Base-by-base conservation (phyloP, 2,329 filamentous ascomycete species). In the Apiospora saccharicola region DNA sequence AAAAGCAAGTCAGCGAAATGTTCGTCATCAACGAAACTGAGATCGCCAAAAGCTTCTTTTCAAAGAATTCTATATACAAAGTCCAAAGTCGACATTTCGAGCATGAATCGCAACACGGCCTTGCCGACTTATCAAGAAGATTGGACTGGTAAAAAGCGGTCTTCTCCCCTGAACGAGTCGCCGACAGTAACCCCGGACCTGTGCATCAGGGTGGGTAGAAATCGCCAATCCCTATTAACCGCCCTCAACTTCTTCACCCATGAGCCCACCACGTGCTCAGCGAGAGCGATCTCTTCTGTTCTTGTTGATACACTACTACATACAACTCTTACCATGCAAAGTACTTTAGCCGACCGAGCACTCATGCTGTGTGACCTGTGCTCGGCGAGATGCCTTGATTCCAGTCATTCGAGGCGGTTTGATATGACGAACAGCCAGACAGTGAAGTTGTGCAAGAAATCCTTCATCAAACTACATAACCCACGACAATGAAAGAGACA, bases 91-190 rank as follows among this genome's bases (percentile, higher is more conserved):
- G 37, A 10, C 37, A 41, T 41, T 10, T 41, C 37, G 37, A 41
- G 37, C 37, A 41, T 41, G 37, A 41, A 10, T 41, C 37, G 37
- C 37, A 8, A 10, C 37, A 5, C 37, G 37, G 37, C 37, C 37
- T 41, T 10, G 37, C 30, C 53, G 53, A 41, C 57, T 64, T 8
- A 34, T 61, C 22, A 37, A 34, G 53, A 34, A 61, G 16, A 10
- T 16, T 61, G 53, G 53, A 61, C 6, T 61, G 53, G 53, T 61
- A 37, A 34, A n/a, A 61, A 61, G 53, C 37, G 53, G 53, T 34
- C 30, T 61, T 34, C 51, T 57, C 16, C 26, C 49, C 26, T 26
- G 24, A 26, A 4, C 49, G 12, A 53, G 14, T 6, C 30, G 8
- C 53, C 53, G 53, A 61, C 26, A 10, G 26, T 30, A 19, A 57